Evolutionary conservation across 2,329 filamentous ascomycete genomes (phyloP), one percentile per base, ranked within the genome.

Genomic region (Neonectria ditissima): DNA sequence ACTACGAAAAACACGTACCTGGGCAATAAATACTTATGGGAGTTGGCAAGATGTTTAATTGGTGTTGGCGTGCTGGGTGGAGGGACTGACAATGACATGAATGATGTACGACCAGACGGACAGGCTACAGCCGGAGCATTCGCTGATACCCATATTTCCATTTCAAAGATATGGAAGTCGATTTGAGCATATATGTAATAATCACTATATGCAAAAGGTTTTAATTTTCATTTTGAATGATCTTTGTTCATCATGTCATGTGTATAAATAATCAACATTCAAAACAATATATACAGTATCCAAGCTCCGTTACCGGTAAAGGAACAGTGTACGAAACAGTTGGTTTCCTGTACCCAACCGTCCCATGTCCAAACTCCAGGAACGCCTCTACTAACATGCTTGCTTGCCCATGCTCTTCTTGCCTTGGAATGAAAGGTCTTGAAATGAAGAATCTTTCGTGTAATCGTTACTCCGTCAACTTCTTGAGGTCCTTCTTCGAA

Each of bases 401-500:
- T 39, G 34, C 57, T 41, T 34, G 48, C 51, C 34, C 20, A 48
- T 41, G 18, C 43, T 56, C 32, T 59, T 32, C 48, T 20, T 32
- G 28, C 45, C 54, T 41, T 32, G 28, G 43, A 20, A 56, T 32
- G 14, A 13, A 32, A 34, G 24, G 48, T 32, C 32, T 43, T 34
- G 22, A 34, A 47, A 30, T 22, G 20, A 44, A 22, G 16, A 34
- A 39, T 50, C n/a, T 51, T 51, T 48, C 43, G 14, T 50, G 26
- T 7, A 30, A 43, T 50, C 62, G 68, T 67, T 59, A 61, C 18
- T 65, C 57, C 37, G 69, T 81, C 70, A 82, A 70, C 68, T 84
- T 79, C 73, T 85, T 80, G 37, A 97, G 82, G 43, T 95, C 88
- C 53, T 91, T 84, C 57, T 87, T 81, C 54, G 88, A 84, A 71